These are phyloP conservation scores for Eimeria necatrix DNA, from an alignment of 169 alveolate species.

Conservation along the genomic window DNA sequence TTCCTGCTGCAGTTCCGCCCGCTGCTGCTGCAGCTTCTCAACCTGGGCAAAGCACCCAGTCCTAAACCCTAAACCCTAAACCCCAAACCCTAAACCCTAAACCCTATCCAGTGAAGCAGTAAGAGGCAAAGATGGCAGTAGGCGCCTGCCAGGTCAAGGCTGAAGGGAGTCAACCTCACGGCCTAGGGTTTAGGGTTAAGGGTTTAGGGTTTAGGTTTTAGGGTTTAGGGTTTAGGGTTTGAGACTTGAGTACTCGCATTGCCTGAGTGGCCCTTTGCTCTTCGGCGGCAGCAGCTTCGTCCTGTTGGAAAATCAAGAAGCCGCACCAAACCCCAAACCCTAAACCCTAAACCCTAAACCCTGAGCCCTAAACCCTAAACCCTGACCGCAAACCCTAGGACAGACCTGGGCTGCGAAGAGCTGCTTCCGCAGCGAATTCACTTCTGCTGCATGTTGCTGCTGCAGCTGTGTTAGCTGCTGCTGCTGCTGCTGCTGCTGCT, in stretches of 20 bases:
- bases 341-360: neutral
- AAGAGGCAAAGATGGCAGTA: no score
- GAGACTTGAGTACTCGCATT: neutral
- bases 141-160: no score
- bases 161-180: no score
- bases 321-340: neutral
- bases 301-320: neutral
- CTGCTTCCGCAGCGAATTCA: neutral
- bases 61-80: conserved; percentile 13
- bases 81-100: conserved; percentile 46
- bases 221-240: conserved; percentile 20
- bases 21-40: conserved; percentile 1
- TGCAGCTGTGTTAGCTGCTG: conserved; percentile 20
- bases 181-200: neutral
- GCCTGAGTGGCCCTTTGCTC: neutral
- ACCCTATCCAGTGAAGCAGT: neutral
- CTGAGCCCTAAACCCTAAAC: neutral
- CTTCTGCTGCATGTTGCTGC: conserved; percentile 59
- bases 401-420: neutral
- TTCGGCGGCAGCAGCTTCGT: conserved; percentile 17
- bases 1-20: conserved; percentile 15
- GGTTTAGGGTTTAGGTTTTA: neutral
- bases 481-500: conserved; percentile 30
- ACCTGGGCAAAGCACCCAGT: neutral
- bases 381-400: conserved; percentile 5